These are phyloP conservation scores for Rosa chinensis DNA, from an alignment of 306 rosid genomes.

Conservation along the genomic window DNA sequence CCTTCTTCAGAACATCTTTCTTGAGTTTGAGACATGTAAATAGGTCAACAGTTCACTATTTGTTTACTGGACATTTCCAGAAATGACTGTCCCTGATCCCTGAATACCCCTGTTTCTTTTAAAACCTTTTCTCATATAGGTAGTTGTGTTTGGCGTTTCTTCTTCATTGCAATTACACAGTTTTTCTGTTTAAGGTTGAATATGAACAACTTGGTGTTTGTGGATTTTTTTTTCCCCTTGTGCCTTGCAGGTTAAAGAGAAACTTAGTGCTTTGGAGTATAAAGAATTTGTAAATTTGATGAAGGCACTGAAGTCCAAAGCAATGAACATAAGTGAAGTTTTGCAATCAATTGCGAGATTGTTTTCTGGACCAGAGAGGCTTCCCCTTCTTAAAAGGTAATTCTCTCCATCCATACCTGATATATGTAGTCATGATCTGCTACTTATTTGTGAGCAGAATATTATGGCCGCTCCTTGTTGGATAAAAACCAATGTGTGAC, in stretches of 20 bases:
- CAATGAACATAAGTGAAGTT: constrained; percentile 72
- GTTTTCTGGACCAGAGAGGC: constrained; percentile 80
- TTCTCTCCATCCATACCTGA: neutral
- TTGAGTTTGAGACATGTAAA: neutral
- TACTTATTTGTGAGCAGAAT: neutral
- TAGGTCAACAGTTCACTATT: too few species aligned
- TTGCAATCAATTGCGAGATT: constrained; percentile 66
- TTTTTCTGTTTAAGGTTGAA: constrained; percentile 1
- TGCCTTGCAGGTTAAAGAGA: constrained; percentile 68
- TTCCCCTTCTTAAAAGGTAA: constrained; percentile 67
- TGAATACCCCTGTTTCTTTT: neutral
- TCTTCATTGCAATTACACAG: neutral
- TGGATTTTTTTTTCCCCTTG: constrained; percentile 15
- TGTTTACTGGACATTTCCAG: neutral
- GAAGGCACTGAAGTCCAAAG: constrained; percentile 89
- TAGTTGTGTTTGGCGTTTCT: neutral
- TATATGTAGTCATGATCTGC: neutral
- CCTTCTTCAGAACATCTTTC: neutral
- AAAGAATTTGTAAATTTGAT: constrained; percentile 69
- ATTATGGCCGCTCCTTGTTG: neutral
- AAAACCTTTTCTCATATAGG: neutral
- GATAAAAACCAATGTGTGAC: too few species aligned
- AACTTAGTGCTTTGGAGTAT: constrained; percentile 71
- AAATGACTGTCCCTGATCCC: neutral
- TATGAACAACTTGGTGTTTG: constrained; percentile 18